Evolutionary conservation across 2,329 filamentous ascomycete genomes (phyloP).

Genomic region (Penicillium sp.): DNA sequence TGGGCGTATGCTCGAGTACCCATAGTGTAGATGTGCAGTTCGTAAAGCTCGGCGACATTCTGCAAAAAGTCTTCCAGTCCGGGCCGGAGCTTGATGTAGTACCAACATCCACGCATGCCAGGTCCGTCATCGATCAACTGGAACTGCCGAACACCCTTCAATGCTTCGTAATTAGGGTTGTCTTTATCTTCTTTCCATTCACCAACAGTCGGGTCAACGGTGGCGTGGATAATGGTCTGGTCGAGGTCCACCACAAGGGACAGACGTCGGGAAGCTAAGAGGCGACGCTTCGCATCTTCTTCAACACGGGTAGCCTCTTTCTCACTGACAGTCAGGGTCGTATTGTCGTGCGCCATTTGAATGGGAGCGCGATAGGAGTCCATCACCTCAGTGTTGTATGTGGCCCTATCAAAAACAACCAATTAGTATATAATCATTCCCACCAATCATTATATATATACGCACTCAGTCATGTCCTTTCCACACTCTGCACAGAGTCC

Average conservation of each 20-base stretch:
- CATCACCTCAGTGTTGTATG: constrained; percentile 75
- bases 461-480: constrained; percentile 82
- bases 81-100: constrained; percentile 97
- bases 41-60: constrained; percentile 75
- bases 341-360: constrained; percentile 92
- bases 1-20: constrained; percentile 94
- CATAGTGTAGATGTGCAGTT: constrained; percentile 99
- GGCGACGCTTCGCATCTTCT: constrained; percentile 77
- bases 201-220: constrained; percentile 90
- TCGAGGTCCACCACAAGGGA: constrained; percentile 95
- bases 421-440: not conserved
- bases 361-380: constrained; percentile 86
- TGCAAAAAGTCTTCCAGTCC: constrained; percentile 78
- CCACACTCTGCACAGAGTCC: constrained; percentile 91
- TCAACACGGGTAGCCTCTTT: constrained; percentile 78
- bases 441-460: constrained; percentile 34
- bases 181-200: constrained; percentile 89
- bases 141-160: constrained; percentile 85
- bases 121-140: constrained; percentile 84
- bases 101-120: constrained; percentile 76
- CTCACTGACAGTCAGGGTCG: constrained; percentile 78
- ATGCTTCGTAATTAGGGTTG: constrained; percentile 86
- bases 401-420: constrained; percentile 47
- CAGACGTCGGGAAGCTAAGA: constrained; percentile 78
- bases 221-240: constrained; percentile 97